These are phyloP conservation scores for Amanita inopinata DNA, from an alignment of 768 basidiomycete genomes.

Conservation along the genomic window DNA sequence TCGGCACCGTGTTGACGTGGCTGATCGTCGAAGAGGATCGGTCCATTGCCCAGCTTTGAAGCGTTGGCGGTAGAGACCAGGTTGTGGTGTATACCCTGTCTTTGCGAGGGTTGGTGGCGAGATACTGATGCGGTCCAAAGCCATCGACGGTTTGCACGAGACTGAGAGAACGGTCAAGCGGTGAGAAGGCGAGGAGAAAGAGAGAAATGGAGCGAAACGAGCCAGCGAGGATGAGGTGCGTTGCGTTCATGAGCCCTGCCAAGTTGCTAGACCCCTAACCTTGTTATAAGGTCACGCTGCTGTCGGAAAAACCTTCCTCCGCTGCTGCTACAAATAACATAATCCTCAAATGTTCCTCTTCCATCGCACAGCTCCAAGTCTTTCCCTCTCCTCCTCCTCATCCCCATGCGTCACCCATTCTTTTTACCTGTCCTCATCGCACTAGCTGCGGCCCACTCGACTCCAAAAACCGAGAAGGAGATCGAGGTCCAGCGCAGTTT, in stretches of 20 bases:
- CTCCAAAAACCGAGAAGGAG: constrained; percentile 35
- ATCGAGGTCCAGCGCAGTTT: constrained; percentile 38
- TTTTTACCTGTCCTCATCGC: background rate
- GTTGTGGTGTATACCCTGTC: constrained; percentile 36
- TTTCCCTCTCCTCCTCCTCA: background rate
- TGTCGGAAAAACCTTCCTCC: constrained; percentile 5
- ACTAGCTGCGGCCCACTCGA: constrained; percentile 26
- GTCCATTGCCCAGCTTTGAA: constrained; percentile 37
- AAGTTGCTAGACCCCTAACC: constrained; percentile 4
- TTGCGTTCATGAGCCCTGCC: constrained; percentile 4
- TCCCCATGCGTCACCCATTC: background rate
- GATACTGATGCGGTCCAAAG: constrained; percentile 43
- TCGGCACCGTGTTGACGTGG: constrained; percentile 34
- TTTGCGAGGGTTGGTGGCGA: constrained; percentile 27
- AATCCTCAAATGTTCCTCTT: too few species aligned
- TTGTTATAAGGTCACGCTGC: background rate
- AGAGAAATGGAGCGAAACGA: constrained; percentile 45
- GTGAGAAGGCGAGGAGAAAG: constrained; percentile 40
- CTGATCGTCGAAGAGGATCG: constrained; percentile 3
- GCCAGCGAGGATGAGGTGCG: constrained; percentile 33
- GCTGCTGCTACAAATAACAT: background rate
- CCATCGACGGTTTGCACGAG: constrained; percentile 32
- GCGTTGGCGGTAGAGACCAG: constrained; percentile 38
- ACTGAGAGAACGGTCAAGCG: constrained; percentile 26
- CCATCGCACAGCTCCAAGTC: background rate